Evolutionary conservation across 257 asterid species (phyloP).

Genomic region (Plectranthus barbatus): DNA sequence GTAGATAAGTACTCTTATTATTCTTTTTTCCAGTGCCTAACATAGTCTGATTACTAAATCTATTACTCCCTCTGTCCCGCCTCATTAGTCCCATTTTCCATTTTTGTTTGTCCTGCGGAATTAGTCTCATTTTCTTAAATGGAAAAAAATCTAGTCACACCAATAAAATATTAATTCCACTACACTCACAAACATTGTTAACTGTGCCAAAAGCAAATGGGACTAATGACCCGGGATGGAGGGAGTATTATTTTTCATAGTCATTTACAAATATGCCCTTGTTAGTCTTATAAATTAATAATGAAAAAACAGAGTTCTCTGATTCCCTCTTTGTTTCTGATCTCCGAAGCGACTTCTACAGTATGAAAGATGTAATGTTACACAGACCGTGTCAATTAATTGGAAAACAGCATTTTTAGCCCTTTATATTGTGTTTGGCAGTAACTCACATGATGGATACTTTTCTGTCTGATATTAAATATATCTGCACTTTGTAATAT

Average conservation of each 20-base stretch:
- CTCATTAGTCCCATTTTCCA: no score
- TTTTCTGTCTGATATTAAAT: background rate
- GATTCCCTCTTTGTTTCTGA: background rate
- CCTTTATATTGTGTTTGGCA: background rate
- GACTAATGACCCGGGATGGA: no score
- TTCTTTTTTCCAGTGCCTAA: background rate
- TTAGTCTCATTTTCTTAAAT: no score
- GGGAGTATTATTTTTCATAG: no score
- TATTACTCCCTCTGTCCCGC: no score
- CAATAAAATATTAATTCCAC: no score
- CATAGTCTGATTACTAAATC: background rate
- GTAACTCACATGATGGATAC: background rate
- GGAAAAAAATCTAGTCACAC: no score
- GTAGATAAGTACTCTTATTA: background rate
- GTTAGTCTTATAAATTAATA: background rate
- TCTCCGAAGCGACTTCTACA: background rate
- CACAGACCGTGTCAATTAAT: background rate
- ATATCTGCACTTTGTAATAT: slow-evolving; percentile 9
- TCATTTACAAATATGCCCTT: background rate
- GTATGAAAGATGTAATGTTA: background rate
- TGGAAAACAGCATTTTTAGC: background rate
- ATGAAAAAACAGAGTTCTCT: background rate
- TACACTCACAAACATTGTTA: no score
- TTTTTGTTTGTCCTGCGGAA: no score
- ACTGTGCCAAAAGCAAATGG: no score